Evolutionary conservation across 495 filamentous ascomycete species (phyloP).

Genomic region (Podospora pseudoanserina): DNA sequence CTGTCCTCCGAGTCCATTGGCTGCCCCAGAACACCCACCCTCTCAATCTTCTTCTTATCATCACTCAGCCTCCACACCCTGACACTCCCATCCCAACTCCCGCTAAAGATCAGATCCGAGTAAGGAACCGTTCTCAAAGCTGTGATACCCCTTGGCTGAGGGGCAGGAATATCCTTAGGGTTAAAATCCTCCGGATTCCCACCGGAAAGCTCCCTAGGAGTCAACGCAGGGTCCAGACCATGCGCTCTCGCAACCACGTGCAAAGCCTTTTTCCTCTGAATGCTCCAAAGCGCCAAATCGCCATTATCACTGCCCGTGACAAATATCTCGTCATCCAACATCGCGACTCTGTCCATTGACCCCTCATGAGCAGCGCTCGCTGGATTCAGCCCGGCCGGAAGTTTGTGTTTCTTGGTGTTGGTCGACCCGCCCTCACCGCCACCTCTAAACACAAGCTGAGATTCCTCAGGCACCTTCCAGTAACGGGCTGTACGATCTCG

Average conservation of each 20-base stretch:
- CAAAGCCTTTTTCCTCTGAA: conserved; percentile 94
- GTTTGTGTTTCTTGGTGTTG: conserved; percentile 50
- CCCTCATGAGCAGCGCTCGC: conserved; percentile 61
- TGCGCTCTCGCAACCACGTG: conserved; percentile 76
- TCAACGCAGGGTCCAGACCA: conserved; percentile 68
- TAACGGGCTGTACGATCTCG: conserved; percentile 88
- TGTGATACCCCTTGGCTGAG: conserved; percentile 83
- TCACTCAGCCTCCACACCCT: conserved; percentile 79
- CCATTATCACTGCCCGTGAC: conserved; percentile 93
- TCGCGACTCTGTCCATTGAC: conserved; percentile 82
- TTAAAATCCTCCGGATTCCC: conserved; percentile 53
- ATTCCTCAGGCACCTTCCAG: conserved; percentile 96
- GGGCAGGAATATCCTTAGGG: conserved; percentile 51
- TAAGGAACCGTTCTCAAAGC: conserved; percentile 81
- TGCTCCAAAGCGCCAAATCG: conserved; percentile 76
- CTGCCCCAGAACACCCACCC: conserved; percentile 59
- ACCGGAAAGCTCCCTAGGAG: conserved; percentile 62
- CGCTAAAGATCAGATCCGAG: conserved; percentile 80
- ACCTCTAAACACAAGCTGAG: conserved; percentile 90
- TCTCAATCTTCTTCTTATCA: conserved; percentile 75
- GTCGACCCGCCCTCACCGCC: conserved; percentile 49
- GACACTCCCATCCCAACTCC: conserved; percentile 89
- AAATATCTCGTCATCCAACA: conserved; percentile 85
- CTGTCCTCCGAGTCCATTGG: conserved; percentile 17
- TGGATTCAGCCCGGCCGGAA: conserved; percentile 32